These are phyloP conservation scores for Xylariaceae sp. DNA, from an alignment of 2,329 filamentous ascomycete species.

Conservation along the genomic window DNA sequence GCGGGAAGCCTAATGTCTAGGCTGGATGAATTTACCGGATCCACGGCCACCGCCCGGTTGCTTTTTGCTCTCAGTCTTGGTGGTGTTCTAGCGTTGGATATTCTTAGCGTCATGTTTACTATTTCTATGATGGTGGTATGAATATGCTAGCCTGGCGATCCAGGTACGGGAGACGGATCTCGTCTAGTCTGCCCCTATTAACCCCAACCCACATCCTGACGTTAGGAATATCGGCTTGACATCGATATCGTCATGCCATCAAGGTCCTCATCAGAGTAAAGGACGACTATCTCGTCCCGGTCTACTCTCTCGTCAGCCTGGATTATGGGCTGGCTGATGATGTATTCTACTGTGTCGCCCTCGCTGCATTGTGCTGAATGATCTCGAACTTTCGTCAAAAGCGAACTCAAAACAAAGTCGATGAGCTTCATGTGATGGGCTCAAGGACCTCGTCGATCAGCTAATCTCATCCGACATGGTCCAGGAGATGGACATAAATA, in stretches of 20 bases:
- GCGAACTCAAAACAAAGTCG: conserved; percentile 10
- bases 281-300: conserved; percentile 2
- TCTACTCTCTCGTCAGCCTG: background rate
- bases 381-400: conserved; percentile 18
- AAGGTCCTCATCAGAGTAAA: background rate
- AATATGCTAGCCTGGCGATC: background rate
- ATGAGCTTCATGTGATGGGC: background rate
- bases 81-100: too few relatives aligned
- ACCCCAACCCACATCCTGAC: background rate
- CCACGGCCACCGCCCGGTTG: too few relatives aligned
- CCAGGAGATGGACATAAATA: conserved; percentile 4
- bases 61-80: too few relatives aligned
- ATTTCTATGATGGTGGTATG: conserved; percentile 15
- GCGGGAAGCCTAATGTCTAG: conserved; percentile 4
- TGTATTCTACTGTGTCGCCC: conserved; percentile 4
- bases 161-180: background rate
- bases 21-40: background rate
- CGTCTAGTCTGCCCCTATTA: background rate
- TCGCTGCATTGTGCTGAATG: background rate
- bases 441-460: too few relatives aligned
- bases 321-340: conserved; percentile 9
- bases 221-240: background rate
- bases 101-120: background rate
- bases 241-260: conserved; percentile 9
- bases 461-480: too few relatives aligned